Evolutionary conservation across 140 eudicot genomes (phyloP), one percentile per base, ranked within the genome.

Genomic region (Ambrosia hybrid): DNA sequence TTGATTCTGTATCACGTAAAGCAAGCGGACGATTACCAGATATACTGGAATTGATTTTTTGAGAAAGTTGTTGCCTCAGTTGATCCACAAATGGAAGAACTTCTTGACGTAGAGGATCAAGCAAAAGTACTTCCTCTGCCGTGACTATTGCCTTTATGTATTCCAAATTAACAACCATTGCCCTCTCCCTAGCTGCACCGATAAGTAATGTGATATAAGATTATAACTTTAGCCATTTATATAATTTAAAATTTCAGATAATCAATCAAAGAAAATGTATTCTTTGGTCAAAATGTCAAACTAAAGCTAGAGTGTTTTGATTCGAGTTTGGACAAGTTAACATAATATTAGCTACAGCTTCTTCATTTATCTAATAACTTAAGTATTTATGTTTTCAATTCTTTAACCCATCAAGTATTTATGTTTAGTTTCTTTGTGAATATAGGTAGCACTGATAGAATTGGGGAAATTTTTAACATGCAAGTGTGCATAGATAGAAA

Each of bases 31-130:
- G 84, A 5, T 76, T 78, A 43, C 65, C 78, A 51, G 76, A 76
- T 3, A 71, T 72, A 67, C 69, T 72, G 70, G 72, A 17, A 72
- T 65, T 51, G 51, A 52, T 72, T 72, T 81, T 87, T n/a, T 73
- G 85, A 74, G 95, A 80, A 72, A 93, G 81, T 70, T 84, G 89
- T 12, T 83, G 91, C 74, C 92, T 79, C 60, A 93, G 85, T 81
- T 93, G 98, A 82, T 90, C 97, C 59, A 90, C 96, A 76, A 93
- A 90, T 60, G 97, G 96, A 77, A 95, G 90, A 76, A 88, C 97
- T 86, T 95, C 96, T 41, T 95, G 97, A 17, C 95, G 87, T 10
- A 95, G 83, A 83, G 99, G 99, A 83, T 95, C 96, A 70, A 95
- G 96, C 72, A 95, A 78, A 77, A 95, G 77, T n/a, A 95, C 95